Base-by-base conservation (phyloP, 129 eudicot species). In the Flaveria ramosissima region DNA sequence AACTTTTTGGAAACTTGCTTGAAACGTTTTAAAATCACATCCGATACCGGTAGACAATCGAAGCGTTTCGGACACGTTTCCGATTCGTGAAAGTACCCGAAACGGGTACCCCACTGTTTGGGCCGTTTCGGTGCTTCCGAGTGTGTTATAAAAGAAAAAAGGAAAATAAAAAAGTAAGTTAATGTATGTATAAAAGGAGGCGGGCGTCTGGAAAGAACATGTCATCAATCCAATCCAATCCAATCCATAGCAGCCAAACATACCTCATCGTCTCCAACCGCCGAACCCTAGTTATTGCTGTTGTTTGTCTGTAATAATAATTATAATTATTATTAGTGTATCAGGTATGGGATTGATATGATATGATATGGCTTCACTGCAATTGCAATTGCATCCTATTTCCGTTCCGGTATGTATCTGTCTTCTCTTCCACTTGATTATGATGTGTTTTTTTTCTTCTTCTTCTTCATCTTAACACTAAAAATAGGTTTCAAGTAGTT, bases 361-460 rank as follows among this genome's bases (percentile, higher is more conserved):
- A 23, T 23, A 23, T 0, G 26, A 23, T 23, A 86, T 86, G 90
- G 84, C 85, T 74, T 84, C 84, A 51, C 83, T 51, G 73, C 62
- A 45, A 45, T 45, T 45, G 50, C 50, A 45, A 45, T 45, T 45
- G 50, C 50, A 8, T 45, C 14, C 84, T 2, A 1, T 52, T 32
- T 83, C 80, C 7, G n/a, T 32, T 57, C 80, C 71, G 84, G 90
- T 86, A 81, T 63, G 47, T 52, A 62, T 52, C 13, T n/a, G 50
- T 43, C 47, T 43, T 7, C 10, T 43, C 36, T 30, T 30, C 36
- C 36, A 30, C 26, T 23, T 23, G 26, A 23, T 50, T 50, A 50
- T 2, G 3, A 48, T 73, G 42, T 42, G 46, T 59, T 9, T 74
- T 30, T 17, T 69, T 73, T 36, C 30, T n/a, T n/a, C n/a, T n/a